Base-by-base conservation (phyloP, 2,329 filamentous ascomycete species). In the Geosmithia flava region DNA sequence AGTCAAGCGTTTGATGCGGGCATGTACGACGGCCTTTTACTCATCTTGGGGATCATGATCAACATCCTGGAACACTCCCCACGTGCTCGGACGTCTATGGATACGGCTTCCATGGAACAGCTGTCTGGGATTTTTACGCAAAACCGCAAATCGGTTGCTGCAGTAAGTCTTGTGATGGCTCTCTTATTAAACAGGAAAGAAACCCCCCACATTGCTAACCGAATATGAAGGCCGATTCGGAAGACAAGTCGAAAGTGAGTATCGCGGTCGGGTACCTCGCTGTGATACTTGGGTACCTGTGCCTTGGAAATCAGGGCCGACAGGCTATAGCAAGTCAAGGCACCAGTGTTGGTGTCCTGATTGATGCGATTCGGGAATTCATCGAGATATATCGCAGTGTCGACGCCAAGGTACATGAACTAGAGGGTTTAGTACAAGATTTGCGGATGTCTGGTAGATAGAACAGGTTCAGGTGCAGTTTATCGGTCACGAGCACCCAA, bases 231-330 rank as follows among this genome's bases (percentile, higher is more conserved):
- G 81, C 80, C 50, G 80, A 84, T 56, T 85, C 82, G 1, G 75
- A 82, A 49, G 78, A 87, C 58, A 87, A 90, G 59, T 83, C 82
- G 23, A 81, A 85, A 51, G 75, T 85, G 46, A 88, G 90, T 55
- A 88, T 97, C 27, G 83, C 85, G 1, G 81, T 91, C 61, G 90
- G 88, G 16, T 96, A 95, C 61, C 72, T 96, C 20, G 82, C 88
- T 1, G 82, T 96, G 15, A 71, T 95, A 6, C 72, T 97, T 2
- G 87, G 88, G 17, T 93, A 89, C 54, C 68, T 96, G 20, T 89
- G 81, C 55, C 70, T 93, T 27, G 64, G 70, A 46, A 56, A 62
- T 11, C 64, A 68, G 3, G 67, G 71, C 7, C 65, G 70, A 44
- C 61, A 65, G 45, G 66, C 65, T 23, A 66, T 80, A 37, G 61